These are phyloP conservation scores for Talaromyces trachyspermus DNA, from an alignment of 495 filamentous ascomycete species.

Conservation along the genomic window DNA sequence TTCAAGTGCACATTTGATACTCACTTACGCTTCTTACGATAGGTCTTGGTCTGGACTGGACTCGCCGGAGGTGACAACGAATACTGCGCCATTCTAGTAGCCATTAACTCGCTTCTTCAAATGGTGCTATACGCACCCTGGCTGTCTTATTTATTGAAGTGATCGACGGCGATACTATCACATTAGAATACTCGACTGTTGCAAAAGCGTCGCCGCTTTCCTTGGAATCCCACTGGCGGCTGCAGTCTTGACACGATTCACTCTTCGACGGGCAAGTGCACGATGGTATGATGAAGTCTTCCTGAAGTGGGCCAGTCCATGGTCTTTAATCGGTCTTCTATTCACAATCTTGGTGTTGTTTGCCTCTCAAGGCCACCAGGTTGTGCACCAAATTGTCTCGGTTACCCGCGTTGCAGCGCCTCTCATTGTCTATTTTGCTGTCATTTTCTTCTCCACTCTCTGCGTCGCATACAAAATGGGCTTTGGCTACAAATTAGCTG, in stretches of 20 bases:
- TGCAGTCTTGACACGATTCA: conserved; percentile 66
- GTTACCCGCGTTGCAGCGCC: conserved; percentile 76
- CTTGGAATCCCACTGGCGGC: conserved; percentile 79
- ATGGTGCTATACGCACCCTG: conserved; percentile 82
- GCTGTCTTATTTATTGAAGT: conserved; percentile 71
- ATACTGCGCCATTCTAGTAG: conserved; percentile 88
- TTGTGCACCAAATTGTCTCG: conserved; percentile 77
- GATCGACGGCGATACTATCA: conserved; percentile 44
- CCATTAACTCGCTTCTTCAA: conserved; percentile 79
- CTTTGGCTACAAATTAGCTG: conserved; percentile 63
- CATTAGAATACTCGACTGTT: conserved; percentile 62
- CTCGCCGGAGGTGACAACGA: conserved; percentile 72
- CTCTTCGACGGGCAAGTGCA: conserved; percentile 45
- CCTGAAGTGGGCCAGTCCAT: conserved; percentile 60
- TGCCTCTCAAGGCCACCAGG: conserved; percentile 69
- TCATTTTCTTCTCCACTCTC: conserved; percentile 68
- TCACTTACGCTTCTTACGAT: background rate
- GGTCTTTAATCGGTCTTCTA: conserved; percentile 74
- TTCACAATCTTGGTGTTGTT: conserved; percentile 85
- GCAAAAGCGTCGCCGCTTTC: conserved; percentile 79
- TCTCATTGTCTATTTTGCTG: conserved; percentile 68
- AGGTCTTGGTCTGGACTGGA: conserved; percentile 73
- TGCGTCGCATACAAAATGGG: conserved; percentile 48
- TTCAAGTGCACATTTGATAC: conserved; percentile 2
- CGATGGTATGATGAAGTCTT: conserved; percentile 63